Conservation (phyloP, 176 grass and related monocot genomes). For the Triticum turgidum region DNA sequence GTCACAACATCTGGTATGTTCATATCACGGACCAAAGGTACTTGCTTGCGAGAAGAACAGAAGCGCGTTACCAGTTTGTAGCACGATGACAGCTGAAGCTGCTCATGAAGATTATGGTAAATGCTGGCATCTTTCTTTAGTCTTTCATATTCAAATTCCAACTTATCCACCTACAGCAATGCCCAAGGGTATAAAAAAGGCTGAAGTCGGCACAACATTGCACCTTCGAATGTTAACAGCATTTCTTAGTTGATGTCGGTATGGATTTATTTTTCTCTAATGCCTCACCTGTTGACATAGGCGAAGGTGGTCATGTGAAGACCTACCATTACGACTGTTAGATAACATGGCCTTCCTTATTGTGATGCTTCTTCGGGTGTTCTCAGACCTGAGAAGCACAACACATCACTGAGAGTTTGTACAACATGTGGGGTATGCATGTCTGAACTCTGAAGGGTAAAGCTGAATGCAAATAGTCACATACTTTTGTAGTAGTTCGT, state of each 20-base stretch:
- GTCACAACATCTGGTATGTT: not conserved
- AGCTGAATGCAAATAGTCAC: conserved; percentile 28
- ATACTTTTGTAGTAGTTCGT: conserved; percentile 80
- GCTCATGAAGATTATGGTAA: conserved; percentile 74
- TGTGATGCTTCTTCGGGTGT: conserved; percentile 73
- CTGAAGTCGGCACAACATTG: not conserved
- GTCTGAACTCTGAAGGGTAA: conserved; percentile 13
- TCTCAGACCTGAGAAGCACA: conserved; percentile 53
- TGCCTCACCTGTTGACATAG: conserved; percentile 77
- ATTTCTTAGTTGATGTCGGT: not conserved
- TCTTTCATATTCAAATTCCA: conserved; percentile 74
- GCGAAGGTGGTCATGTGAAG: conserved; percentile 72
- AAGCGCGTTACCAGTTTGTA: conserved; percentile 63
- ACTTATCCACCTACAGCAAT: conserved; percentile 56
- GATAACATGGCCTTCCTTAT: conserved; percentile 91
- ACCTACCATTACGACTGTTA: conserved; percentile 51
- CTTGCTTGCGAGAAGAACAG: conserved; percentile 11
- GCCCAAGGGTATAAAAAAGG: not conserved
- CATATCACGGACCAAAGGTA: not conserved
- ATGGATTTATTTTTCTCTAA: not conserved
- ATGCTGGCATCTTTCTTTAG: conserved; percentile 71
- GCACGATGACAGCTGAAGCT: conserved; percentile 56
- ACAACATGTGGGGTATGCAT: not conserved
- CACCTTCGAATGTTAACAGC: not conserved
- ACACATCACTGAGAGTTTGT: not conserved